A percentile compares a stretch with the other conserved stretches of the same genome.
Conservation (phyloP, 106 monocot genomes). For the Cymbidium sinense region DNA sequence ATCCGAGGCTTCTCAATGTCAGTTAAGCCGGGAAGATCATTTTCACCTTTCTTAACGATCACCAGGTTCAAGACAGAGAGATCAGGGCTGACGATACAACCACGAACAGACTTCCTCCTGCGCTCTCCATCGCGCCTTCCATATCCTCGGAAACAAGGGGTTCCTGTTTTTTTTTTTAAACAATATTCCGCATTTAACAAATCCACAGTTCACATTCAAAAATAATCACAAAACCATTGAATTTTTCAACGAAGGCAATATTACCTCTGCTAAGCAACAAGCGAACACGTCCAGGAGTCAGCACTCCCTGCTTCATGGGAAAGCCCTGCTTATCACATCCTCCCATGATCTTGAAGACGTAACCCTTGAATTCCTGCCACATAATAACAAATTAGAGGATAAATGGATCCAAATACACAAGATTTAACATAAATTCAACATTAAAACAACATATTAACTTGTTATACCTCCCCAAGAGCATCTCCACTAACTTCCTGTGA, state of each 20-base stretch:
- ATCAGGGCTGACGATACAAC: slow-evolving; percentile 28
- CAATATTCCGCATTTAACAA: too few relatives aligned
- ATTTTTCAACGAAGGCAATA: too few relatives aligned
- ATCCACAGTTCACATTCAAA: too few relatives aligned
- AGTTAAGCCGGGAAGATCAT: slow-evolving; percentile 27
- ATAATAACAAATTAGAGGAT: not conserved
- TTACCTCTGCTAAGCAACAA: slow-evolving; percentile 53
- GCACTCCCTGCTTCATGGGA: slow-evolving; percentile 79
- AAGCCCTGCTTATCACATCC: slow-evolving; percentile 77
- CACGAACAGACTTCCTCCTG: slow-evolving; percentile 26
- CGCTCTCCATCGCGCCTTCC: slow-evolving; percentile 32
- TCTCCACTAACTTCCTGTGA: slow-evolving; percentile 75
- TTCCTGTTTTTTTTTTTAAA: slow-evolving; percentile 4
- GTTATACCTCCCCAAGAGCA: slow-evolving; percentile 56
- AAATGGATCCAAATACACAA: not conserved
- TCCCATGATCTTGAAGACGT: slow-evolving; percentile 72
- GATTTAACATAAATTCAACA: not conserved
- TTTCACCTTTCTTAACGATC: slow-evolving; percentile 30
- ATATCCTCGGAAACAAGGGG: slow-evolving; percentile 25
- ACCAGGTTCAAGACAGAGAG: slow-evolving; percentile 25
- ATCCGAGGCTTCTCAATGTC: slow-evolving; percentile 29
- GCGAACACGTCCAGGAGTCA: slow-evolving; percentile 67
- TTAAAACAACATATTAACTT: too few relatives aligned
- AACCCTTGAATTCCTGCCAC: slow-evolving; percentile 55
- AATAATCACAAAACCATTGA: too few relatives aligned